Percentiles rank a stretch among this genome's conserved stretches.
phyloP scores from a whole-genome alignment of 202 grass and related monocot species.

The Eragrostis tef region DNA sequence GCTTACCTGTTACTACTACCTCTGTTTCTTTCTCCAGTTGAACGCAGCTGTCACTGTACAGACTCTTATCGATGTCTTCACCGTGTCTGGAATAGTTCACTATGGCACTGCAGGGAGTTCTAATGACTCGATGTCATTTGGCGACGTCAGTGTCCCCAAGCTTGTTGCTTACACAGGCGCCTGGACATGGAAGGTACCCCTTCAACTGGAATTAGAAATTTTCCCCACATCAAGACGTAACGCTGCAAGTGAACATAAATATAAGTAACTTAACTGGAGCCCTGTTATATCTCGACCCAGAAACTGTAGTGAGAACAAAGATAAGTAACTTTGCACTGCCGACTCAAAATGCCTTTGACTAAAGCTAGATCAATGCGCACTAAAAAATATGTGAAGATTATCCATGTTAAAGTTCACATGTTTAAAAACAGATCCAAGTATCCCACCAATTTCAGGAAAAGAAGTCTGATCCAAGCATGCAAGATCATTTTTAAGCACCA shows the following conservation, averaged over 20 bases:
- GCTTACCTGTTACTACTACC: background rate
- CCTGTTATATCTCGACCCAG: background rate
- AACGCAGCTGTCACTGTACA: conserved; percentile 60
- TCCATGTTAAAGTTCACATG: background rate
- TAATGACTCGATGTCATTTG: conserved; percentile 80
- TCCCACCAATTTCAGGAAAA: background rate
- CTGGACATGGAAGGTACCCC: conserved; percentile 79
- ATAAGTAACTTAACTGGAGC: conserved; percentile 11
- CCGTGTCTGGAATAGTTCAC: conserved; percentile 74
- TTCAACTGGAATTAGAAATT: conserved; percentile 14
- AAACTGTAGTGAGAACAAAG: background rate
- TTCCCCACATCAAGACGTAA: conserved; percentile 5
- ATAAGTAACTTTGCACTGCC: background rate
- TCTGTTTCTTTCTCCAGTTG: background rate
- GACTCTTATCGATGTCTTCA: conserved; percentile 71
- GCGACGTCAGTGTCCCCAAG: conserved; percentile 79
- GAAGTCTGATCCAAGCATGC: background rate
- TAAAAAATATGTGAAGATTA: background rate
- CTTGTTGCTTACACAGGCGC: conserved; percentile 69
- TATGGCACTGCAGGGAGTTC: conserved; percentile 84
- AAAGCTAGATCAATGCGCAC: background rate
- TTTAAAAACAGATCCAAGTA: background rate
- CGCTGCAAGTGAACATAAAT: background rate
- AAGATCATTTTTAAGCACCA: conserved; percentile 18
- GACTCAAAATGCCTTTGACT: background rate